Conservation (phyloP, 768 basidiomycete genomes). For the Daedaleopsis nitida region DNA sequence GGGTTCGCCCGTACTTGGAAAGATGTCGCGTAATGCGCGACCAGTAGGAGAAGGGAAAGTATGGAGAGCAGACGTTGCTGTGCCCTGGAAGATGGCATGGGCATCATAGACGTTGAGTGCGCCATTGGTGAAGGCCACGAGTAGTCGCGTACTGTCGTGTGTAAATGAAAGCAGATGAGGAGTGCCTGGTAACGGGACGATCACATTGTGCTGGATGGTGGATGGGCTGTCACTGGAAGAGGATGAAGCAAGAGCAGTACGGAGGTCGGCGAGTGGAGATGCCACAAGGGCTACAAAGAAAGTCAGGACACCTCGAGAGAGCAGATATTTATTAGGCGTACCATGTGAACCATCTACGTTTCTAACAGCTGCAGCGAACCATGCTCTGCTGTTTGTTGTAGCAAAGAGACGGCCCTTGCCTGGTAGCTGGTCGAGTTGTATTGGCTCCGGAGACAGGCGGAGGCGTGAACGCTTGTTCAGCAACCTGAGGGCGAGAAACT, state of each 20-base stretch:
- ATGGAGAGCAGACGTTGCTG: slow-evolving; percentile 49
- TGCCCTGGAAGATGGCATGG: slow-evolving; percentile 48
- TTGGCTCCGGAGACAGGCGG: slow-evolving; percentile 54
- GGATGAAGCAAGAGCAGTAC: slow-evolving; percentile 48
- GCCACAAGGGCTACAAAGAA: slow-evolving; percentile 53
- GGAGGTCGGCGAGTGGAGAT: slow-evolving; percentile 64
- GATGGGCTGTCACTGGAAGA: slow-evolving; percentile 40
- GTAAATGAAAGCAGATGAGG: slow-evolving; percentile 61
- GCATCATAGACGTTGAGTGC: slow-evolving; percentile 63
- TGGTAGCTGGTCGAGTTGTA: slow-evolving; percentile 43
- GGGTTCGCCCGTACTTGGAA: slow-evolving; percentile 66
- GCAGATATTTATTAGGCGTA: slow-evolving; percentile 27
- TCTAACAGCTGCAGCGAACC: slow-evolving; percentile 66
- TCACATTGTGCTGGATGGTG: slow-evolving; percentile 54
- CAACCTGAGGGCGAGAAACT: slow-evolving; percentile 34
- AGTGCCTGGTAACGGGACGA: slow-evolving; percentile 45
- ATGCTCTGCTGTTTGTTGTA: slow-evolving; percentile 59
- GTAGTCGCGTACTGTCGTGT: slow-evolving; percentile 56
- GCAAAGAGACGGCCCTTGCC: slow-evolving; percentile 58
- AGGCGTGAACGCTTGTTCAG: slow-evolving; percentile 67
- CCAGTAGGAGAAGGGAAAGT: slow-evolving; percentile 46
- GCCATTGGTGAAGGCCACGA: slow-evolving; percentile 62
- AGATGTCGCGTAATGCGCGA: slow-evolving; percentile 52
- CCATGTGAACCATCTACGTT: slow-evolving; percentile 39
- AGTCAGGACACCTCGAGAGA: neutral